These are phyloP conservation scores for Tricholoma matsutake DNA, from an alignment of 768 basidiomycete species.

Conservation along the genomic window DNA sequence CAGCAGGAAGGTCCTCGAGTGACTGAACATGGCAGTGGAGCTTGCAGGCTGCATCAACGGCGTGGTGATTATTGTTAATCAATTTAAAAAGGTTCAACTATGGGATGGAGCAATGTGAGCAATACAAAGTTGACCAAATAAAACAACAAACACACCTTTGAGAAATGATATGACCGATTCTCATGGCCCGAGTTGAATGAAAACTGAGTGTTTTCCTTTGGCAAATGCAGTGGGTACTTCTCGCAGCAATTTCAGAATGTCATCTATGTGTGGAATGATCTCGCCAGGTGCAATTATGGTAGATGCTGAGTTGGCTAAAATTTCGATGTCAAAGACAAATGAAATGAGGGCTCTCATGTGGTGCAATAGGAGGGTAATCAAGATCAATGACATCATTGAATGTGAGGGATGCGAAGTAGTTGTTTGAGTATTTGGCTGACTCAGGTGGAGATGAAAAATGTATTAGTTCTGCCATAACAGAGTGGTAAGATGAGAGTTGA, in stretches of 20 bases:
- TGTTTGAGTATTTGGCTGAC: not conserved
- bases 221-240: not conserved
- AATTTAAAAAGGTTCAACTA: no score
- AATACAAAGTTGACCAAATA: not conserved
- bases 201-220: not conserved
- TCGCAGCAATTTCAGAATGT: not conserved
- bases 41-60: no score
- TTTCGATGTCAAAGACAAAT: not conserved
- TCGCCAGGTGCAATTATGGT: not conserved
- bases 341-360: not conserved
- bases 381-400: not conserved
- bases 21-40: not conserved
- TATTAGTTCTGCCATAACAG: not conserved
- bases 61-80: no score
- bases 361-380: not conserved
- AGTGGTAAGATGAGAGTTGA: not conserved
- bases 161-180: not conserved
- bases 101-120: not conserved
- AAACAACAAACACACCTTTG: not conserved
- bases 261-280: not conserved
- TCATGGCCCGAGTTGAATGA: not conserved
- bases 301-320: not conserved
- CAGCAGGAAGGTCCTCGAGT: no score
- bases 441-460: not conserved
- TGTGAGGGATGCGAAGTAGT: not conserved